A percentile compares a stretch with the other conserved stretches of the same genome.
Conservation (phyloP, 2,329 filamentous ascomycete species). For the Lachnellula subtilissima region DNA sequence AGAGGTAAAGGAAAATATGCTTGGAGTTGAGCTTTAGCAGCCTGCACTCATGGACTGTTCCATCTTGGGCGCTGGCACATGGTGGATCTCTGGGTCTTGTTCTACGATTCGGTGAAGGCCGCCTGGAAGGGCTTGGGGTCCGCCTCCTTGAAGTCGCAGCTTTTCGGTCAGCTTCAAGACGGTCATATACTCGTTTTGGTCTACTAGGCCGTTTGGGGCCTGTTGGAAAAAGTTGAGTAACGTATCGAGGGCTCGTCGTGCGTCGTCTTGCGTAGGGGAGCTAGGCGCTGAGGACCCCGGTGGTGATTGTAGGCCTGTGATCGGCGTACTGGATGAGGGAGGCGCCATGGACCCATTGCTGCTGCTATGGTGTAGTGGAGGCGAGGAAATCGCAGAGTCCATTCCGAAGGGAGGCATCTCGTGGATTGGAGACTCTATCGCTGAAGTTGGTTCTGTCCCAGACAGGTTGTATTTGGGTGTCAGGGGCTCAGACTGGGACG, state of each 20-base stretch:
- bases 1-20: conserved; percentile 10
- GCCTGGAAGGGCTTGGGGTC: conserved; percentile 32
- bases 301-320: conserved; percentile 34
- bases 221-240: conserved; percentile 77
- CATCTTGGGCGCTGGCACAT: conserved; percentile 24
- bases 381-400: conserved; percentile 37
- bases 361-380: conserved; percentile 46
- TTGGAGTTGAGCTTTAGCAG: conserved; percentile 13
- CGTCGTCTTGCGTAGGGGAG: conserved; percentile 80
- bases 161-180: conserved; percentile 84
- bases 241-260: conserved; percentile 73
- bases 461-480: conserved; percentile 46
- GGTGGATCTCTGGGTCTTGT: conserved; percentile 25
- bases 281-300: conserved; percentile 52
- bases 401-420: conserved; percentile 37
- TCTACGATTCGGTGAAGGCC: conserved; percentile 35
- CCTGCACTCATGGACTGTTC: conserved; percentile 30
- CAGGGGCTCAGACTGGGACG: conserved; percentile 46
- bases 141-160: conserved; percentile 53
- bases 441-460: conserved; percentile 36
- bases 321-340: conserved; percentile 34
- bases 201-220: conserved; percentile 59
- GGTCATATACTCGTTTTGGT: conserved; percentile 71
- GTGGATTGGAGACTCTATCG: conserved; percentile 47
- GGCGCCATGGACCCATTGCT: conserved; percentile 46